Evolutionary conservation across 148 eudicot genomes (phyloP), one percentile per base, ranked within the genome.

Genomic region (Polygonum aviculare): DNA sequence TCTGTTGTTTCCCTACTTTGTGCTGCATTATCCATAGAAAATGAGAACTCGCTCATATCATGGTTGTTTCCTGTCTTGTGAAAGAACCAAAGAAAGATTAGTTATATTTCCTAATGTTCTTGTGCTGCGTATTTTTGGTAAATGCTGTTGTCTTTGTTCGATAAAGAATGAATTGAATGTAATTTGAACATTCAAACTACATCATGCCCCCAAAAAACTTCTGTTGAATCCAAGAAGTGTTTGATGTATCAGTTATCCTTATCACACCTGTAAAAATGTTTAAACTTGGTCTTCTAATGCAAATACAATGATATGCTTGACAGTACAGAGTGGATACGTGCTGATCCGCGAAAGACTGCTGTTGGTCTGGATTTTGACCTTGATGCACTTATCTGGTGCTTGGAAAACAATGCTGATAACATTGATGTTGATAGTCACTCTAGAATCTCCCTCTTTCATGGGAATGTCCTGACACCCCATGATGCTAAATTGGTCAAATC

Each of bases 271-370:
- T 18, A 6, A 33, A 16, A 36, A 67, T 67, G 44, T 36, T 7
- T 67, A 22, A 6, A 6, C 21, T 35, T 15, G 12, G 72, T 35
- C 72, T 16, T 67, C 70, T 50, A 63, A 78, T 75, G 22, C 47
- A 7, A 41, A 71, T 82, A 8, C 76, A 74, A 21, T 69, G 1
- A 16, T 52, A 80, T 80, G 73, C 69, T 75, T 87, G 72, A 71
- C 94, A 95, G 98, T 85, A 79, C 91, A 75, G 98, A 92, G 78
- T 95, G 98, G 98, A 93, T 92, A 31, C 87, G 83, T 12, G 83
- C 83, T 79, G 98, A 95, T 74, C 79, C 98, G 36, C 88, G 97
- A 81, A 82, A 93, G 80, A 95, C 97, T 80, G 96, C 97, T 67
- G 77, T 92, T 52, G 97, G 97, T 47, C 78, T 95, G 77, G 98